phyloP scores from a whole-genome alignment of 2,329 filamentous ascomycete genomes.

The Aureobasidium musti region DNA sequence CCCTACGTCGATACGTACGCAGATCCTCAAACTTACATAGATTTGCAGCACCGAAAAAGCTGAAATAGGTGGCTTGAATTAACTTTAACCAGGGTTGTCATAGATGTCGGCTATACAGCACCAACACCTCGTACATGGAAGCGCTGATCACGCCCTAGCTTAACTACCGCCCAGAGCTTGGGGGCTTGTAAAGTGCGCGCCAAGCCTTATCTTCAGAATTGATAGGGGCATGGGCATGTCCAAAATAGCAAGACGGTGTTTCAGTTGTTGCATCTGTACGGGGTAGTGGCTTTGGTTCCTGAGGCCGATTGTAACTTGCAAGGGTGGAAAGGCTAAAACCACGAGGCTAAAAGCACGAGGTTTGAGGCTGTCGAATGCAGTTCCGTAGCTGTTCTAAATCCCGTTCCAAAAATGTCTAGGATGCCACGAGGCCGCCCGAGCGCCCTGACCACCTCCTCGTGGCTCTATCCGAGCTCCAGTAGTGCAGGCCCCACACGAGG shows the following conservation, averaged over 20 bases:
- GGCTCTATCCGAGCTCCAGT: slow-evolving; percentile 23
- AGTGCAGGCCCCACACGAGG: slow-evolving; percentile 15
- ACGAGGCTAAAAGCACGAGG: background rate
- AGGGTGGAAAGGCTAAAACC: background rate
- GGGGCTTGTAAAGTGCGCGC: background rate
- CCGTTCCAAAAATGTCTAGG: slow-evolving; percentile 14
- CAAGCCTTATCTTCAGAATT: background rate
- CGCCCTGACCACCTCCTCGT: slow-evolving; percentile 7
- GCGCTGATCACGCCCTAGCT: slow-evolving; percentile 6
- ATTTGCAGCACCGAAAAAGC: background rate
- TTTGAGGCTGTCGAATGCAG: slow-evolving; percentile 5
- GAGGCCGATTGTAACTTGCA: background rate
- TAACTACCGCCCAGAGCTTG: background rate
- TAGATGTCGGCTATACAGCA: slow-evolving; percentile 8
- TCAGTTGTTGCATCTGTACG: background rate
- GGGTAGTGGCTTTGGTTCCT: background rate
- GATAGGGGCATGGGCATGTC: background rate
- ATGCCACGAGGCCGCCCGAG: slow-evolving; percentile 23
- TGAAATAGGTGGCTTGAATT: background rate
- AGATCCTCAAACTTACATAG: background rate
- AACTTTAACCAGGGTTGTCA: background rate
- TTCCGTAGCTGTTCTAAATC: slow-evolving; percentile 23
- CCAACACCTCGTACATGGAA: slow-evolving; percentile 9
- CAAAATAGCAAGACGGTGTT: background rate
- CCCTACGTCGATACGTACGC: background rate